Evolutionary conservation across 2,329 filamentous ascomycete genomes (phyloP).

Genomic region (Lecanicillium sp.): DNA sequence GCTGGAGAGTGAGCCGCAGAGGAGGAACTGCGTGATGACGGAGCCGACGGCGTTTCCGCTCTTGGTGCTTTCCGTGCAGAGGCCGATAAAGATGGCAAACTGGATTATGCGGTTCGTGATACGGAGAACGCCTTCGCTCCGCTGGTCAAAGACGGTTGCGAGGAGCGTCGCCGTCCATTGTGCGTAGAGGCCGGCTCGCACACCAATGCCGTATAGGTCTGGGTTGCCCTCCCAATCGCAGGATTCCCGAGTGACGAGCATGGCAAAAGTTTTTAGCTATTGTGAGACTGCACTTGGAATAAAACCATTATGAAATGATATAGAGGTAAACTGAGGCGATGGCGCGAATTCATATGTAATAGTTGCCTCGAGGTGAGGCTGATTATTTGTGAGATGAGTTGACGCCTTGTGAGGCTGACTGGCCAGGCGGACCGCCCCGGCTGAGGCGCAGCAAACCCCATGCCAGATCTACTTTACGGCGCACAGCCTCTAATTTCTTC

Average conservation of each 20-base stretch:
- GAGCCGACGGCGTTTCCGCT: conserved; percentile 11
- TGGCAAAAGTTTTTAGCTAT: too few relatives aligned
- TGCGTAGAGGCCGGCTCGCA: conserved; percentile 18
- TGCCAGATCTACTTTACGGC: too few relatives aligned
- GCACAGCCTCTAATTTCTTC: too few relatives aligned
- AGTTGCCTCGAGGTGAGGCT: too few relatives aligned
- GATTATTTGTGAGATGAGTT: too few relatives aligned
- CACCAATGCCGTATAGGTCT: conserved; percentile 20
- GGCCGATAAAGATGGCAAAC: conserved; percentile 19
- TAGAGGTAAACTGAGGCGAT: too few relatives aligned
- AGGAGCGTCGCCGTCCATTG: conserved; percentile 18
- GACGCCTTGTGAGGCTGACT: too few relatives aligned
- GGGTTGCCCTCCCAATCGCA: conserved; percentile 12
- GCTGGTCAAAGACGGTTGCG: conserved; percentile 15
- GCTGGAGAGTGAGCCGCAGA: conserved; percentile 18
- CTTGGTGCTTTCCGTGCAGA: conserved; percentile 16
- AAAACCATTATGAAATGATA: too few relatives aligned
- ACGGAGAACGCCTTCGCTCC: conserved; percentile 14
- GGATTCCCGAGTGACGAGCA: neutral
- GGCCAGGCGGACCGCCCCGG: too few relatives aligned
- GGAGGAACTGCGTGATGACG: conserved; percentile 17
- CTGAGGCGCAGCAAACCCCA: too few relatives aligned
- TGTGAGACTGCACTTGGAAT: too few relatives aligned
- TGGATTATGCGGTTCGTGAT: conserved; percentile 23
- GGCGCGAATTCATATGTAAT: too few relatives aligned